Conservation (phyloP, 83 land plant genomes). For the Picea abies region DNA sequence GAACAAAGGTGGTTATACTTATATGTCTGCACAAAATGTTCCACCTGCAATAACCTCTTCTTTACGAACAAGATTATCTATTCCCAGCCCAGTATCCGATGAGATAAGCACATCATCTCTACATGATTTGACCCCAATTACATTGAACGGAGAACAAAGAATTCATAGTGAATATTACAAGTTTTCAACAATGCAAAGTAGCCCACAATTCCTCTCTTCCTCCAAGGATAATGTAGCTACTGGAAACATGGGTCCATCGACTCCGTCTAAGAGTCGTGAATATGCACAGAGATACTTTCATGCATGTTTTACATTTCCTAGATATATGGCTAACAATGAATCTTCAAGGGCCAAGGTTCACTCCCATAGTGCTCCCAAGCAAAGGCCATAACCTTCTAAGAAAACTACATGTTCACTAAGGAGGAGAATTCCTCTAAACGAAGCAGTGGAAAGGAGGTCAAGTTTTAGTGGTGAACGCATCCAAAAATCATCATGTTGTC, state of each 20-base stretch:
- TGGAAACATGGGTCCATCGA: constrained; percentile 36
- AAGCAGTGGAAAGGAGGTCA: constrained; percentile 15
- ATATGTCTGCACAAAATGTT: neutral
- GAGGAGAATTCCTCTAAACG: constrained; percentile 5
- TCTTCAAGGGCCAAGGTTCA: constrained; percentile 58
- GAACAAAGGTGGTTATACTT: neutral
- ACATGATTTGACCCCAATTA: neutral
- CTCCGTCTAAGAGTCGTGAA: constrained; percentile 54
- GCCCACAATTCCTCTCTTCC: constrained; percentile 52
- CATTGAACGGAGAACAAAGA: constrained; percentile 1
- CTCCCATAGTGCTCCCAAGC: constrained; percentile 68
- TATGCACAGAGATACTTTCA: constrained; percentile 35
- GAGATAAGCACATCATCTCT: constrained; percentile 6
- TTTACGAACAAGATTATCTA: constrained; percentile 1
- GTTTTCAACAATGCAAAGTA: constrained; percentile 32
- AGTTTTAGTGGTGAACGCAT: constrained; percentile 4
- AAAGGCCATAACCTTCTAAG: constrained; percentile 38
- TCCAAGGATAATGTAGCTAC: constrained; percentile 8
- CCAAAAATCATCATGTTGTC: too few relatives aligned
- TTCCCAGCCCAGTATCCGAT: constrained; percentile 16
- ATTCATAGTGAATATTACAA: constrained; percentile 6
- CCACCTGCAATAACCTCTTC: neutral
- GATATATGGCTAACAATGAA: constrained; percentile 68
- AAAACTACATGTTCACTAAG: constrained; percentile 20
- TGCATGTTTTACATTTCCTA: constrained; percentile 51